phyloP scores from a whole-genome alignment of 2,329 filamentous ascomycete genomes.

The Parascedosporium putredinis region DNA sequence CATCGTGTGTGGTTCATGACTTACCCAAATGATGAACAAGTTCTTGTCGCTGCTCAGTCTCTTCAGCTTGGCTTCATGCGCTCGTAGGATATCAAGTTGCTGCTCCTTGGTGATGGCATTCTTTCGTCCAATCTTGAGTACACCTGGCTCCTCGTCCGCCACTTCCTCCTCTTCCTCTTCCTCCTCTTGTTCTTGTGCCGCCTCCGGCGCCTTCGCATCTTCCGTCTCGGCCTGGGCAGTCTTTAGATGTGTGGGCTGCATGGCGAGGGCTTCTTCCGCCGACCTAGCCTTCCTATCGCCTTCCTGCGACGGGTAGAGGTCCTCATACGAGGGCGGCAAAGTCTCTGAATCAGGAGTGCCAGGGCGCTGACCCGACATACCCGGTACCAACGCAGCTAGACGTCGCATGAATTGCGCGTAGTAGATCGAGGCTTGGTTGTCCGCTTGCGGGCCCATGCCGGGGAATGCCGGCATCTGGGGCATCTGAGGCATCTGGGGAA shows the following conservation, averaged over 20 bases:
- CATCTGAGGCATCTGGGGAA: conserved; percentile 55
- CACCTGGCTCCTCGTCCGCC: conserved; percentile 21
- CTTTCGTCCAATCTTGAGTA: conserved; percentile 53
- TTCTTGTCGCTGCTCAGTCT: conserved; percentile 53
- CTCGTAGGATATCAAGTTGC: conserved; percentile 51
- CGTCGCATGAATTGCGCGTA: conserved; percentile 55
- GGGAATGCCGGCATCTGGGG: conserved; percentile 42
- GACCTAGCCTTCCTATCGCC: conserved; percentile 47
- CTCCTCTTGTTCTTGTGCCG: too few relatives aligned
- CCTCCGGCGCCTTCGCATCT: conserved; percentile 26
- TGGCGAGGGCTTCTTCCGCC: conserved; percentile 43
- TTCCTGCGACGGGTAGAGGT: conserved; percentile 55
- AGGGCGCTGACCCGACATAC: conserved; percentile 35
- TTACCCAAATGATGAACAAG: conserved; percentile 60
- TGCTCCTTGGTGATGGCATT: conserved; percentile 55
- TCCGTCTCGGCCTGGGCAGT: conserved; percentile 15
- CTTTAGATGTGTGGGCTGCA: conserved; percentile 9
- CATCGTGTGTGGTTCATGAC: too few relatives aligned
- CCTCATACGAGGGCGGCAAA: conserved; percentile 66
- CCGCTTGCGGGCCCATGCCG: conserved; percentile 54
- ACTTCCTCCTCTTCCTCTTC: conserved; percentile 24
- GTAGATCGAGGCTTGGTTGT: conserved; percentile 60
- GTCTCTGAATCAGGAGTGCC: conserved; percentile 26
- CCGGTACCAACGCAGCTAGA: conserved; percentile 63
- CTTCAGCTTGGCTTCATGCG: conserved; percentile 53